Conservation (phyloP, 129 eudicot genomes). For the Deinandra increscens region DNA sequence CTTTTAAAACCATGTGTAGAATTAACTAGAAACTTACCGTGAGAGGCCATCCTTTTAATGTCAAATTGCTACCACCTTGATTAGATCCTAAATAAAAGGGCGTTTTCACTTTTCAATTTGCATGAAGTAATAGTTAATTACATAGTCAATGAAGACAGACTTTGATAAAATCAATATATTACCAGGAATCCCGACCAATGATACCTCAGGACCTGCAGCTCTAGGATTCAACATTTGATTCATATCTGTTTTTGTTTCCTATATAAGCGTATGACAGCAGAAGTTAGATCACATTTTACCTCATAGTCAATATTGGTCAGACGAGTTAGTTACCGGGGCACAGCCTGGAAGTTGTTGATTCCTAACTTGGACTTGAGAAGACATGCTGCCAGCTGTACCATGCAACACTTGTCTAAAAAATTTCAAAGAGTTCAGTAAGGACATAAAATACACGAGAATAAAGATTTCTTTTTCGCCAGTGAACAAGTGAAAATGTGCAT, state of each 20-base stretch:
- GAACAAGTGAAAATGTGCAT: not conserved
- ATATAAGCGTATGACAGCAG: constrained; percentile 15
- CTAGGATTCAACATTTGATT: constrained; percentile 77
- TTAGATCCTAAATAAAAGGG: constrained; percentile 64
- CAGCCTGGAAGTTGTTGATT: constrained; percentile 89
- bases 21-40: constrained; percentile 54
- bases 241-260: constrained; percentile 94
- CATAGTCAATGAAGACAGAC: not conserved
- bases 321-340: constrained; percentile 50
- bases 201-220: constrained; percentile 82
- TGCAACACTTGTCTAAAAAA: constrained; percentile 84
- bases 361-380: constrained; percentile 85
- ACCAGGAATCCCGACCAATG: constrained; percentile 93
- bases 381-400: constrained; percentile 82
- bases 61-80: constrained; percentile 88
- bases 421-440: not conserved
- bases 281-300: not conserved
- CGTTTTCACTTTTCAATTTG: not conserved
- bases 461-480: not conserved
- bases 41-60: constrained; percentile 99
- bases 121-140: constrained; percentile 2
- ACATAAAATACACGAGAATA: not conserved
- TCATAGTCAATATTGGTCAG: not conserved
- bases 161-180: constrained; percentile 17
- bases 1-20: not conserved